Conservation (phyloP, 2,329 filamentous ascomycete species). For the Neophaeococcomyces aloes region DNA sequence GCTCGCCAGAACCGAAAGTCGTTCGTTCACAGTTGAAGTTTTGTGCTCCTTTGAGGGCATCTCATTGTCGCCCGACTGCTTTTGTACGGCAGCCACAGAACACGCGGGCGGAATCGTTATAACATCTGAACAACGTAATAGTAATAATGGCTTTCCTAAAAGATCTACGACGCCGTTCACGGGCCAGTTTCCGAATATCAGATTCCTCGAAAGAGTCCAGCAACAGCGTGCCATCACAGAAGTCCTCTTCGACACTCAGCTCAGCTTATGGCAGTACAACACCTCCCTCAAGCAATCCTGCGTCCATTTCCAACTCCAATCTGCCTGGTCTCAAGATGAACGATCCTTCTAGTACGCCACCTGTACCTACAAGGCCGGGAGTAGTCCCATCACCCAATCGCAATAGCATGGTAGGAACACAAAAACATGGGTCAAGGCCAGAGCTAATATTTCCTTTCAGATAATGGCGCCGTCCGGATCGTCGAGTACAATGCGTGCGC, state of each 20-base stretch:
- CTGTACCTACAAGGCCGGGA: conserved; percentile 38
- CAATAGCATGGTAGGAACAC: conserved; percentile 32
- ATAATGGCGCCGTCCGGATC: conserved; percentile 21
- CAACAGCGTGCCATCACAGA: conserved; percentile 52
- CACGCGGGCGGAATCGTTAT: neutral
- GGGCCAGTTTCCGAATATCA: conserved; percentile 59
- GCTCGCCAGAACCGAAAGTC: too few species aligned
- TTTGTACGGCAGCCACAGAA: neutral
- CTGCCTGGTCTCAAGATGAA: conserved; percentile 42
- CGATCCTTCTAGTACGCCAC: conserved; percentile 33
- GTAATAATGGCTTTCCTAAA: conserved; percentile 54
- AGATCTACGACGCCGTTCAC: conserved; percentile 66
- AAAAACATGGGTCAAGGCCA: neutral
- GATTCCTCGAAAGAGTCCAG: conserved; percentile 53
- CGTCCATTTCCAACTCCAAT: conserved; percentile 56
- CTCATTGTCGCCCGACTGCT: too few species aligned
- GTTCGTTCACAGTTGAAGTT: too few species aligned
- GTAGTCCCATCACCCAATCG: conserved; percentile 31
- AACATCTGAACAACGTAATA: neutral
- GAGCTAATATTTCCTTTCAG: conserved; percentile 19
- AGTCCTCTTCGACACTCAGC: conserved; percentile 52
- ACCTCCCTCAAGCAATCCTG: conserved; percentile 60
- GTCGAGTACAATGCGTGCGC: conserved; percentile 33
- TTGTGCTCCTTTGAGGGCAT: too few species aligned
- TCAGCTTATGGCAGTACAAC: conserved; percentile 57